These are phyloP conservation scores for Boletus sp. DNA, from an alignment of 768 basidiomycete species.

Conservation along the genomic window DNA sequence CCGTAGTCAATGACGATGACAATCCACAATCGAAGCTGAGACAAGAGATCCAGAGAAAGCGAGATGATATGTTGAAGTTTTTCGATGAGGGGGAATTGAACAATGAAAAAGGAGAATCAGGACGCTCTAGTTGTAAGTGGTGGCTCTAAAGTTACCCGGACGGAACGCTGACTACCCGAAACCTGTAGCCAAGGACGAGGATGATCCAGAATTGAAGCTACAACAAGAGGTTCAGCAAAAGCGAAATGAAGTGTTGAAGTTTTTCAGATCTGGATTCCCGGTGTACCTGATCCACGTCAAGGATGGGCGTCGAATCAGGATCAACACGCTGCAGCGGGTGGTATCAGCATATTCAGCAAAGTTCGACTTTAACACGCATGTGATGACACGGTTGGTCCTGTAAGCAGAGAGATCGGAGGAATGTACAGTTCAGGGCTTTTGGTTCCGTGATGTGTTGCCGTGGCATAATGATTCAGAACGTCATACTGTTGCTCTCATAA, in stretches of 20 bases:
- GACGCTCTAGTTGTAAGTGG: constrained; percentile 2
- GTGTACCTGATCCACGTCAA: constrained; percentile 17
- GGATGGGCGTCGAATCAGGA: constrained; percentile 16
- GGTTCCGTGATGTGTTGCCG: no score
- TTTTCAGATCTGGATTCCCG: constrained; percentile 16
- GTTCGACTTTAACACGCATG: constrained; percentile 19
- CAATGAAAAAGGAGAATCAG: neutral
- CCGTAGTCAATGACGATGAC: constrained; percentile 1
- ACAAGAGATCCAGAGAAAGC: constrained; percentile 15
- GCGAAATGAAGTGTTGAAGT: constrained; percentile 16
- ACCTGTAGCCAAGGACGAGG: constrained; percentile 2
- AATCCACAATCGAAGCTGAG: constrained; percentile 5
- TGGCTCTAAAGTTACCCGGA: neutral
- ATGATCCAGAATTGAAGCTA: constrained; percentile 6
- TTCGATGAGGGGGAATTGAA: constrained; percentile 6
- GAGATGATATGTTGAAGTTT: constrained; percentile 14
- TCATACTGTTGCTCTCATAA: no score
- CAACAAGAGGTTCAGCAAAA: constrained; percentile 11
- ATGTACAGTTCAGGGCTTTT: neutral
- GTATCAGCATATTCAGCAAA: constrained; percentile 4
- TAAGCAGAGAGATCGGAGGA: neutral
- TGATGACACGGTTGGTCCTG: constrained; percentile 16
- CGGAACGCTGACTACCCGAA: neutral
- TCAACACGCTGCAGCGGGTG: constrained; percentile 14
- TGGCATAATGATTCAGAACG: no score